phyloP scores from a whole-genome alignment of 2,329 filamentous ascomycete genomes.

The Phialophora chinensis region DNA sequence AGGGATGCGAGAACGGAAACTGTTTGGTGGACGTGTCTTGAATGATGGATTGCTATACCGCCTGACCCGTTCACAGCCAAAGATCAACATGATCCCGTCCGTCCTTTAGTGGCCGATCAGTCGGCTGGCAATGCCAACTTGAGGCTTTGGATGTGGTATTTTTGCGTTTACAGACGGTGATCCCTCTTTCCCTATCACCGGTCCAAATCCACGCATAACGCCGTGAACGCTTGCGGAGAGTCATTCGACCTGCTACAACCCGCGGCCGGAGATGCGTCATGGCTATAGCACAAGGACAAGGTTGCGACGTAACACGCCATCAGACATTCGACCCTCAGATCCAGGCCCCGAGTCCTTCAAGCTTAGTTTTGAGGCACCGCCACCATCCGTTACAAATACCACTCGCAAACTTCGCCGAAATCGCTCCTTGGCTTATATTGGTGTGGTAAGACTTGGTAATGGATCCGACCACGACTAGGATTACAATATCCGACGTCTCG shows the following conservation, averaged over 20 bases:
- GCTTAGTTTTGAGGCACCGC: background rate
- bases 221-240: background rate
- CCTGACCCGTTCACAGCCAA: background rate
- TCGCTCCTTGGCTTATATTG: slow-evolving; percentile 12
- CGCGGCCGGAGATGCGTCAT: background rate
- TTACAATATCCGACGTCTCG: background rate
- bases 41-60: background rate
- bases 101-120: background rate
- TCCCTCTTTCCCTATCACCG: background rate
- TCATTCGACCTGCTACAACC: background rate
- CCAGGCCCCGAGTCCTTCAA: background rate
- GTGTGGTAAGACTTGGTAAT: background rate
- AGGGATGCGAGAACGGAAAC: background rate
- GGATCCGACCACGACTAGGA: background rate
- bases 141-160: slow-evolving; percentile 14
- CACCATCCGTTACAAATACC: background rate
- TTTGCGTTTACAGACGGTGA: slow-evolving; percentile 8
- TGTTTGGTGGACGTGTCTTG: background rate
- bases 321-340: background rate
- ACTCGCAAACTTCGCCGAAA: slow-evolving; percentile 4
- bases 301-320: background rate
- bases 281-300: background rate
- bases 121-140: slow-evolving; percentile 7
- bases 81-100: background rate
- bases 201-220: background rate